Percentiles rank a stretch among this genome's conserved stretches.
phyloP scores from a whole-genome alignment of 2,329 filamentous ascomycete species.

The Colletotrichum trifolii region DNA sequence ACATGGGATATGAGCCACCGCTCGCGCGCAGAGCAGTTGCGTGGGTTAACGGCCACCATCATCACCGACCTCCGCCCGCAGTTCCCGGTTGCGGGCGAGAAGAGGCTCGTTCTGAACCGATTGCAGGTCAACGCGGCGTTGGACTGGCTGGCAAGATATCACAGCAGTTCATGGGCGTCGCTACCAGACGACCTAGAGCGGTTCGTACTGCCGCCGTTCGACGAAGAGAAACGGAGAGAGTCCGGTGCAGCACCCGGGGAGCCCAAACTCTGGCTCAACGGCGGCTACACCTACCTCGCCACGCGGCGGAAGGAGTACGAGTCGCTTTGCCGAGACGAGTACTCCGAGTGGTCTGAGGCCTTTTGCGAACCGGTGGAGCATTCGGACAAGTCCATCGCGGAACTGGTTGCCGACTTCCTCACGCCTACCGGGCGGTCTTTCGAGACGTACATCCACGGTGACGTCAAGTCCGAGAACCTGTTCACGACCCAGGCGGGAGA shows the following conservation, averaged over 20 bases:
- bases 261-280: constrained; percentile 68
- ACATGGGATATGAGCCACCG: constrained; percentile 45
- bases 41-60: constrained; percentile 62
- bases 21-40: constrained; percentile 45
- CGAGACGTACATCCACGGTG: constrained; percentile 73
- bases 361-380: constrained; percentile 54
- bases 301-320: constrained; percentile 69
- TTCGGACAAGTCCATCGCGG: constrained; percentile 53
- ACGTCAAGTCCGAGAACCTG: constrained; percentile 77
- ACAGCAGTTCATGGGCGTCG: constrained; percentile 62
- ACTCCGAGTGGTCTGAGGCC: constrained; percentile 65
- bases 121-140: constrained; percentile 64
- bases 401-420: constrained; percentile 64
- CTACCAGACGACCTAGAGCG: constrained; percentile 44
- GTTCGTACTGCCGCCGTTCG: constrained; percentile 64
- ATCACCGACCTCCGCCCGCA: constrained; percentile 65
- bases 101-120: constrained; percentile 57
- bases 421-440: constrained; percentile 55
- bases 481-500: constrained; percentile 64
- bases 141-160: constrained; percentile 73
- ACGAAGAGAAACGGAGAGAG: constrained; percentile 56
- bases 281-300: constrained; percentile 76
- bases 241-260: constrained; percentile 30
- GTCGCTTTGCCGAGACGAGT: constrained; percentile 55
- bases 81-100: constrained; percentile 68